phyloP scores from a whole-genome alignment of 2,329 filamentous ascomycete genomes.

The Purpureocillium takamizusanense region DNA sequence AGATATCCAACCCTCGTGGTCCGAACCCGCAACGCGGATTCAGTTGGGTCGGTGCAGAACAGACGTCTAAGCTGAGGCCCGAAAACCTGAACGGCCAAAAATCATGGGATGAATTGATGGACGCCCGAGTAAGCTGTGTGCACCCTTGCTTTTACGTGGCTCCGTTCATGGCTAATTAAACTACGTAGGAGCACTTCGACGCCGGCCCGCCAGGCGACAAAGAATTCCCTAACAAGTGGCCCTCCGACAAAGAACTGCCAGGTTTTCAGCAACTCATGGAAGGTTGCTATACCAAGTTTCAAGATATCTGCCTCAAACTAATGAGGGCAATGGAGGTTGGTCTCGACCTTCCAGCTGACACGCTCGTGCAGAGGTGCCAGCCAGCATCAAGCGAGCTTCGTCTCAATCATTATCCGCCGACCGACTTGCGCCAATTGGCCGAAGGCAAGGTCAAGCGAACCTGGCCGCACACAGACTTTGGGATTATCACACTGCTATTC shows the following conservation, averaged over 20 bases:
- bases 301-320: neutral
- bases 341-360: slow-evolving; percentile 16
- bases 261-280: neutral
- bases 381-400: slow-evolving; percentile 9
- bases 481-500: slow-evolving; percentile 22
- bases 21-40: slow-evolving; percentile 21
- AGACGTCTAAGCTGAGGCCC: slow-evolving; percentile 12
- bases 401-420: slow-evolving; percentile 10
- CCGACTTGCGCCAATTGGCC: neutral
- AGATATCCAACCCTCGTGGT: slow-evolving; percentile 17
- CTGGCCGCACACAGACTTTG: slow-evolving; percentile 8
- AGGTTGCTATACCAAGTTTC: neutral
- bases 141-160: neutral
- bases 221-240: neutral
- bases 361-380: slow-evolving; percentile 4
- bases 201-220: neutral
- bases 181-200: neutral
- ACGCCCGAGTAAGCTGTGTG: neutral
- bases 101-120: slow-evolving; percentile 8
- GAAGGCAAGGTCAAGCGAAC: slow-evolving; percentile 4
- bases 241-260: neutral
- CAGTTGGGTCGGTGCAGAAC: slow-evolving; percentile 19
- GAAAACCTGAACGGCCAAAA: neutral
- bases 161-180: neutral
- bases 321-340: slow-evolving; percentile 17